Evolutionary conservation across 148 eudicot species (phyloP).

Genomic region (Amaranthus cruentus): DNA sequence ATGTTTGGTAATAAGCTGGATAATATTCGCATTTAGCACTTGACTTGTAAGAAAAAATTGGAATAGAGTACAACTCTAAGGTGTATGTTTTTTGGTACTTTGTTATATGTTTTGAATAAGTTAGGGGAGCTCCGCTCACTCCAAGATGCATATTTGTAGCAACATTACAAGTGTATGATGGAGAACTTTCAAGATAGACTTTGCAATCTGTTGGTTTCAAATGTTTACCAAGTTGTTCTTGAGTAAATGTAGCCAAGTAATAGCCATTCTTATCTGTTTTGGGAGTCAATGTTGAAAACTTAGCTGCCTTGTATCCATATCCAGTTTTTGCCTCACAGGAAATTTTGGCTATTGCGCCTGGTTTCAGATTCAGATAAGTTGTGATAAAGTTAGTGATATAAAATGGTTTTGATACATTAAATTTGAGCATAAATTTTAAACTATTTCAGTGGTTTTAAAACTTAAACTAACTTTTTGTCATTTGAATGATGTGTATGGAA

Average conservation of each 20-base stretch:
- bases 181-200: slow-evolving; percentile 25
- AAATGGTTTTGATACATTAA: too few relatives aligned
- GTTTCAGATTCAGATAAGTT: background rate
- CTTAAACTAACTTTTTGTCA: too few relatives aligned
- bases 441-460: too few relatives aligned
- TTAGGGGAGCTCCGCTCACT: slow-evolving; percentile 2
- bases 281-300: slow-evolving; percentile 19
- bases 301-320: slow-evolving; percentile 13
- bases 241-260: slow-evolving; percentile 30
- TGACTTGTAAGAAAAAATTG: slow-evolving; percentile 17
- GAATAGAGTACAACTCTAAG: slow-evolving; percentile 18
- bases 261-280: slow-evolving; percentile 33
- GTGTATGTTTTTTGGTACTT: slow-evolving; percentile 6
- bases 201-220: slow-evolving; percentile 27
- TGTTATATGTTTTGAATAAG: background rate
- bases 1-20: background rate
- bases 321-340: slow-evolving; percentile 17
- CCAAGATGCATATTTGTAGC: slow-evolving; percentile 18
- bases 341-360: slow-evolving; percentile 27
- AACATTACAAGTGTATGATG: slow-evolving; percentile 21
- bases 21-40: slow-evolving; percentile 8
- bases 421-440: too few relatives aligned
- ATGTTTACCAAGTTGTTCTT: slow-evolving; percentile 22
- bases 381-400: background rate
- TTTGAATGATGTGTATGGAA: too few relatives aligned